These are phyloP conservation scores for Abrus pulchellus DNA, from an alignment of 306 rosid genomes.

Conservation along the genomic window DNA sequence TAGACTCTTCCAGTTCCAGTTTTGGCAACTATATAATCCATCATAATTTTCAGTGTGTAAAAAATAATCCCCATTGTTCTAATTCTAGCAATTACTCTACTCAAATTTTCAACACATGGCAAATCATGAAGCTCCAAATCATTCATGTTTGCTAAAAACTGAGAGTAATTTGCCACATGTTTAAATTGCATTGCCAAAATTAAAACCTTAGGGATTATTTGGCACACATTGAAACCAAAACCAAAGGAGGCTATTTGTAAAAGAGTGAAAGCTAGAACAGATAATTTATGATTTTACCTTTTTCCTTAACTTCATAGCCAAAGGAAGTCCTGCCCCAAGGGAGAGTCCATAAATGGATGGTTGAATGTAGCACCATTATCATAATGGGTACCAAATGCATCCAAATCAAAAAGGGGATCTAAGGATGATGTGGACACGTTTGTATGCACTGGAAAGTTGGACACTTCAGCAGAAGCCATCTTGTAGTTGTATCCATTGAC, in stretches of 20 bases:
- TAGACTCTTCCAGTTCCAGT: background rate
- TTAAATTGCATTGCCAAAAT: background rate
- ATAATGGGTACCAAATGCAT: background rate
- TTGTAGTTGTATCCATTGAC: background rate
- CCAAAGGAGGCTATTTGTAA: background rate
- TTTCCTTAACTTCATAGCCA: background rate
- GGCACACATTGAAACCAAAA: background rate
- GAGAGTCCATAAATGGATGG: conserved; percentile 18
- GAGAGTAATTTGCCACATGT: background rate
- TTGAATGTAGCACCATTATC: background rate
- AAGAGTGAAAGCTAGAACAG: background rate
- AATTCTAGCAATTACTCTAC: background rate
- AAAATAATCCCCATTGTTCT: background rate
- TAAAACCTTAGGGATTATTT: background rate
- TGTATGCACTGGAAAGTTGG: background rate
- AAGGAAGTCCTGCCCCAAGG: background rate
- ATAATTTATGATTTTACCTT: conserved; percentile 16
- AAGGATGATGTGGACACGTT: background rate
- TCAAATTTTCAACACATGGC: conserved; percentile 1
- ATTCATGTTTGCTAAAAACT: background rate
- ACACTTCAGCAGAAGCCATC: background rate
- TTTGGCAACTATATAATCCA: background rate
- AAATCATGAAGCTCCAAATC: background rate
- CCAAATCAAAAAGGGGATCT: background rate
- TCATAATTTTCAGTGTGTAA: too few relatives aligned